phyloP scores from a whole-genome alignment of 108 stramenopile genomes.

The Tribonema minus region DNA sequence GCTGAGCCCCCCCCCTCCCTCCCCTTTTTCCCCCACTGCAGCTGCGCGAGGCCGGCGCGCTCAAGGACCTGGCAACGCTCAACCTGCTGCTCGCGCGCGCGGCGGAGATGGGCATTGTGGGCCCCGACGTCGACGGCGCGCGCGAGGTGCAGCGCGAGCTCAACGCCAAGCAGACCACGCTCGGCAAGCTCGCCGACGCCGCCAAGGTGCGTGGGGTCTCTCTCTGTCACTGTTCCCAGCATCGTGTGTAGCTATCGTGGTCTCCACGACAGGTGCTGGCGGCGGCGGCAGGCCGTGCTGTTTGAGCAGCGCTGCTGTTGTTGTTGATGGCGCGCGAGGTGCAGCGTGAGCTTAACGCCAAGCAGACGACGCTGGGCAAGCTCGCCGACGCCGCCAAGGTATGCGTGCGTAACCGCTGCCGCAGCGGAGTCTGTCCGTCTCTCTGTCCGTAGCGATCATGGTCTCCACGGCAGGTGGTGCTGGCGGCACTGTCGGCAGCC shows the following conservation, averaged over 20 bases:
- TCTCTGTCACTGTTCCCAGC: too few species aligned
- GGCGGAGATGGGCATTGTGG: slow-evolving; percentile 19
- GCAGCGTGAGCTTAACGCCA: slow-evolving; percentile 18
- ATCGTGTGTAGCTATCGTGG: too few species aligned
- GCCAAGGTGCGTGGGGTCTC: not conserved
- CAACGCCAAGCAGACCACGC: not conserved
- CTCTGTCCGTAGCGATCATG: too few species aligned
- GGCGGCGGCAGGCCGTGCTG: too few species aligned
- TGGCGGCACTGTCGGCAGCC: too few species aligned
- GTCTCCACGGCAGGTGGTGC: too few species aligned
- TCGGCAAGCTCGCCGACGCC: not conserved
- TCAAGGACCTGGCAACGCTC: not conserved
- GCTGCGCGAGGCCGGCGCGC: not conserved
- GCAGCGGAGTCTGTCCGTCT: too few species aligned
- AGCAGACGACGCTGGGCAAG: not conserved
- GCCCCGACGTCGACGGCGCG: slow-evolving; percentile 23
- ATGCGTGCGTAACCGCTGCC: too few species aligned
- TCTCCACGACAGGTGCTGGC: too few species aligned
- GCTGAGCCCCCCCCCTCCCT: not conserved
- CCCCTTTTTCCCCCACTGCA: not conserved
- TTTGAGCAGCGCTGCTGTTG: too few species aligned
- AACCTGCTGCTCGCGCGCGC: slow-evolving; percentile 28
- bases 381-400: not conserved
- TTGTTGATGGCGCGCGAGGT: slow-evolving; percentile 23
- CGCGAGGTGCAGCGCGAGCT: slow-evolving; percentile 34